These are phyloP conservation scores for Alternaria sp. DNA, from an alignment of 2,329 filamentous ascomycete genomes.

Conservation along the genomic window DNA sequence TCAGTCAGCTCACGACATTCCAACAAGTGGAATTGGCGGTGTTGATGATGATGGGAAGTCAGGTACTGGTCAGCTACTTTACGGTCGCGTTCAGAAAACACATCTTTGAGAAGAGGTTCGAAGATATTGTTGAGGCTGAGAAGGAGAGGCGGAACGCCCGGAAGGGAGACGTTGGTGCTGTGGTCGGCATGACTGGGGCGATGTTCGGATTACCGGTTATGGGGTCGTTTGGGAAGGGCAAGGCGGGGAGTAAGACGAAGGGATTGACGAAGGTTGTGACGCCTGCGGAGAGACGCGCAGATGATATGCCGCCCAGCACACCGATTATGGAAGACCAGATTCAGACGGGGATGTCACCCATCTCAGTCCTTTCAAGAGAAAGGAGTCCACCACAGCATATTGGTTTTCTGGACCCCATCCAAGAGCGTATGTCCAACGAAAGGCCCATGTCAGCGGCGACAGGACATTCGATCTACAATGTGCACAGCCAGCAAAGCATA, in stretches of 20 bases:
- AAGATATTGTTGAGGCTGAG: slow-evolving; percentile 32
- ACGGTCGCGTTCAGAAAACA: slow-evolving; percentile 32
- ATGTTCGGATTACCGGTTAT: slow-evolving; percentile 34
- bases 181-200: slow-evolving; percentile 32
- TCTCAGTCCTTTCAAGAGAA: slow-evolving; percentile 16
- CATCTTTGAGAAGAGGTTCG: slow-evolving; percentile 35
- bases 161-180: slow-evolving; percentile 23
- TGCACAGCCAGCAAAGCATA: slow-evolving; percentile 24
- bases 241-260: slow-evolving; percentile 12
- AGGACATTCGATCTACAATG: slow-evolving; percentile 32
- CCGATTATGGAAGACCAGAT: slow-evolving; percentile 9
- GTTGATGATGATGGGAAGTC: slow-evolving; percentile 35
- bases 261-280: slow-evolving; percentile 15
- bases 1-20: slow-evolving; percentile 33
- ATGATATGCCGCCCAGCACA: slow-evolving; percentile 14
- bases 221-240: slow-evolving; percentile 31
- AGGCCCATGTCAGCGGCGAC: slow-evolving; percentile 27
- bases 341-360: slow-evolving; percentile 12
- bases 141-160: slow-evolving; percentile 29
- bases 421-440: slow-evolving; percentile 22
- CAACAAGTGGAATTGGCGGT: slow-evolving; percentile 22
- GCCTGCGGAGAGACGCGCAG: slow-evolving; percentile 3
- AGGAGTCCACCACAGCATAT: slow-evolving; percentile 23
- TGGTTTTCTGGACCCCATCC: slow-evolving; percentile 33
- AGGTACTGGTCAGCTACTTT: slow-evolving; percentile 31